Evolutionary conservation across 805 yeast genomes (phyloP), one percentile per base, ranked within the genome.

Genomic region (Phaffomyces antillensis): DNA sequence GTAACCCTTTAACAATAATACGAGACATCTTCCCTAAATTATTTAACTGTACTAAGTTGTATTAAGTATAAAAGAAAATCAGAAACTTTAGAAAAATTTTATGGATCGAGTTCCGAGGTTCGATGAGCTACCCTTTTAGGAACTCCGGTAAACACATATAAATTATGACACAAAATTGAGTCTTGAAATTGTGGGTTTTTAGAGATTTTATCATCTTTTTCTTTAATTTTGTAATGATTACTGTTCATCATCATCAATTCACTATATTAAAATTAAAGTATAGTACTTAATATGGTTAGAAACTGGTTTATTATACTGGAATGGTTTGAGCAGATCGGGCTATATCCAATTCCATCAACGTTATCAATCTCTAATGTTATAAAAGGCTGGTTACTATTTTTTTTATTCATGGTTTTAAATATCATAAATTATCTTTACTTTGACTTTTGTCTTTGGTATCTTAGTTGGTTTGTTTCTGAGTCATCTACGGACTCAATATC

Each of bases 1-100:
- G 98, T 42, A 91, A 72, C 37, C 95, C 93, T 62, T 87, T 91
- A 7, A 91, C 95, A 55, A 91, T 91, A 43, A 91, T 75, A 66
- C 98, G 85, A 18, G 98, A 90, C 86, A 79, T 79, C 9, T 10
- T 39, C 11, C 6, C 7, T 28, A 5, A 28, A 28, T 3, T 28
- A 28, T 11, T 28, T 28, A 10, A 26, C 12, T 26, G 12, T 10
- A 36, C 4, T 15, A 32, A 10, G 17, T 16, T 33, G 5, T 10
- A 17, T 5, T 3, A 2, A 13, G 11, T 31, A 12, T 15, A n/a
- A 32, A 32, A n/a, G 16, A n/a, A 16, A 20, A 20, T 20, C 23
- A 7, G 10, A 17, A 16, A 16, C 23, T 20, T 20, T 4, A 34
- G 9, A 34, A 34, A 34, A 33, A 16, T 16, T 34, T 38, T 15